A percentile compares a stretch with the other conserved stretches of the same genome.
These are phyloP conservation scores for Pontederia crassipes DNA, from an alignment of 176 grass and related monocot species.

Conservation along the genomic window DNA sequence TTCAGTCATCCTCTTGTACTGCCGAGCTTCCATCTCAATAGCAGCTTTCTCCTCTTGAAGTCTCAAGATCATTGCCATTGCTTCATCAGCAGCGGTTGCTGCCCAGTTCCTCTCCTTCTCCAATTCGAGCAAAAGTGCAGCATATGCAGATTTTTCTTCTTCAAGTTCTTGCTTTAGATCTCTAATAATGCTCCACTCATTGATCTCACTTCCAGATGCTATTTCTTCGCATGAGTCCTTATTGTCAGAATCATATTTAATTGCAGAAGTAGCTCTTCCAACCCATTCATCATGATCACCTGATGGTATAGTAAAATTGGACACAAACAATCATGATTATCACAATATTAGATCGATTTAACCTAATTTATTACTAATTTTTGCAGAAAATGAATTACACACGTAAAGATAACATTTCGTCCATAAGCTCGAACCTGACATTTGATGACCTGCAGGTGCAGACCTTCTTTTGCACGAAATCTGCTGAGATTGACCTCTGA, in stretches of 20 bases:
- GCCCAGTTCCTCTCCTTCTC: conserved; percentile 83
- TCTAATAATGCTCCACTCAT: neutral
- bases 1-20: conserved; percentile 50
- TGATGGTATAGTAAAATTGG: neutral
- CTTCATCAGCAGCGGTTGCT: conserved; percentile 62
- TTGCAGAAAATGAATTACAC: neutral
- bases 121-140: conserved; percentile 49
- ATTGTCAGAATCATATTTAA: neutral
- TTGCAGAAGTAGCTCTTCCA: no score
- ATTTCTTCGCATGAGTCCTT: neutral
- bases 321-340: neutral
- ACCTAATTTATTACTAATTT: neutral
- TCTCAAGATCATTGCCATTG: conserved; percentile 96
- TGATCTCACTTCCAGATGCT: neutral
- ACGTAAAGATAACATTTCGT: neutral
- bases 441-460: neutral
- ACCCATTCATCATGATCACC: neutral
- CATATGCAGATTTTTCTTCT: conserved; percentile 22
- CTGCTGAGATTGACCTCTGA: neutral
- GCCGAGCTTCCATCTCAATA: conserved; percentile 64
- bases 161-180: conserved; percentile 24
- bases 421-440: neutral
- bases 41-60: conserved; percentile 85
- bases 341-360: neutral
- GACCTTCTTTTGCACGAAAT: neutral